These are phyloP conservation scores for Reticulascus tulasneorum DNA, from an alignment of 2,329 filamentous ascomycete species.

Conservation along the genomic window DNA sequence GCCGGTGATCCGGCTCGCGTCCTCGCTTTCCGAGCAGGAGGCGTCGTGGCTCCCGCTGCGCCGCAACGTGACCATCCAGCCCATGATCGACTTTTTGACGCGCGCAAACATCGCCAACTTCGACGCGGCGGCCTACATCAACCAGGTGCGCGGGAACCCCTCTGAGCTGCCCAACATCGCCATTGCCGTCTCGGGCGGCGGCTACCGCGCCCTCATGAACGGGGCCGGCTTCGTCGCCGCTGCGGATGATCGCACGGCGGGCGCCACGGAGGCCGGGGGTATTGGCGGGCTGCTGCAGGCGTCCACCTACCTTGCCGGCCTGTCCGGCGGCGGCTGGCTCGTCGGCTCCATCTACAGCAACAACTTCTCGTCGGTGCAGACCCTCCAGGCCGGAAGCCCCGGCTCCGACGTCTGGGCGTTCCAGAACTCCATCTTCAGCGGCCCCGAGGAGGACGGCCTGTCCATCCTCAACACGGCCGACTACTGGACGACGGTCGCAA, in stretches of 20 bases:
- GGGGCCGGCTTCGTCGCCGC: slow-evolving; percentile 76
- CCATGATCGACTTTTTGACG: slow-evolving; percentile 70
- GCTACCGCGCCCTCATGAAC: slow-evolving; percentile 81
- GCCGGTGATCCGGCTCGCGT: slow-evolving; percentile 64
- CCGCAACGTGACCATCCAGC: slow-evolving; percentile 66
- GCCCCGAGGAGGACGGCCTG: slow-evolving; percentile 31
- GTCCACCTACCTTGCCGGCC: slow-evolving; percentile 73
- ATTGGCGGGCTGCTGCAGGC: slow-evolving; percentile 79
- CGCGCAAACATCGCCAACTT: slow-evolving; percentile 74
- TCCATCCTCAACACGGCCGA: slow-evolving; percentile 20
- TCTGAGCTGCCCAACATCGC: slow-evolving; percentile 57
- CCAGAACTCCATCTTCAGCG: slow-evolving; percentile 36
- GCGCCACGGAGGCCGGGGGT: slow-evolving; percentile 58
- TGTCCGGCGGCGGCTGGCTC: slow-evolving; percentile 82
- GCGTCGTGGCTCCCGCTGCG: slow-evolving; percentile 68
- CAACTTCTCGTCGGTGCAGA: slow-evolving; percentile 70
- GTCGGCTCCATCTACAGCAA: slow-evolving; percentile 79
- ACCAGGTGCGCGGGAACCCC: slow-evolving; percentile 61
- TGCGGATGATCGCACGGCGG: slow-evolving; percentile 68
- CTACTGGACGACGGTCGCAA: slow-evolving; percentile 34
- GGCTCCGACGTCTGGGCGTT: slow-evolving; percentile 36
- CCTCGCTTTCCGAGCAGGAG: slow-evolving; percentile 63
- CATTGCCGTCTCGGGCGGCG: slow-evolving; percentile 77
- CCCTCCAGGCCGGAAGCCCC: slow-evolving; percentile 42
- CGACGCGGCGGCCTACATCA: slow-evolving; percentile 70